A percentile compares a stretch with the other conserved stretches of the same genome.
Conservation (phyloP, 2,329 filamentous ascomycete species). For the Aureobasidium sp. region DNA sequence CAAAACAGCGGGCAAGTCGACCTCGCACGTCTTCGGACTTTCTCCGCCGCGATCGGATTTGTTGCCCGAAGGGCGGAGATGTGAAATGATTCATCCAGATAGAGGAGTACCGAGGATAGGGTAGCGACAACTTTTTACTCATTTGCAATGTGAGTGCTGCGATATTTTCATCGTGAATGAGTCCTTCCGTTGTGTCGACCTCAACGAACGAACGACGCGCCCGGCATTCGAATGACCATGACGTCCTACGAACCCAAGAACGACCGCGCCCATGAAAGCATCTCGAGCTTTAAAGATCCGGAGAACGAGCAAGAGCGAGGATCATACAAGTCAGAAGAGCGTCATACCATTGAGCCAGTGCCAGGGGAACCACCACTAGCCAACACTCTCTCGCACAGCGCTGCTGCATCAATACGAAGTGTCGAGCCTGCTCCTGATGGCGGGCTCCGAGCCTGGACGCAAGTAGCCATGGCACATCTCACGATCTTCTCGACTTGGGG, state of each 20-base stretch:
- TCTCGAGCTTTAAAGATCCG: neutral
- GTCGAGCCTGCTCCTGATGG: slow-evolving; percentile 33
- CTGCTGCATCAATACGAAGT: neutral
- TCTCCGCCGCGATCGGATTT: neutral
- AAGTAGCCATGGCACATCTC: slow-evolving; percentile 30
- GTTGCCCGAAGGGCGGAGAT: slow-evolving; percentile 9
- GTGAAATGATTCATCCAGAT: slow-evolving; percentile 3
- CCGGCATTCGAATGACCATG: neutral
- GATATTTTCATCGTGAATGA: neutral
- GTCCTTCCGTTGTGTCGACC: neutral
- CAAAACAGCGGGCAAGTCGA: neutral
- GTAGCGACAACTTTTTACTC: neutral
- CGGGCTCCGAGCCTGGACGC: slow-evolving; percentile 33
- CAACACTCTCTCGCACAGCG: neutral
- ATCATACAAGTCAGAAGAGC: neutral
- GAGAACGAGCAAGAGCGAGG: neutral
- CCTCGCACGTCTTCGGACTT: neutral
- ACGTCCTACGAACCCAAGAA: slow-evolving; percentile 2
- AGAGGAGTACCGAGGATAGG: slow-evolving; percentile 11
- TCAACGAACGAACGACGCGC: neutral
- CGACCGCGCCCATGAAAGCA: neutral
- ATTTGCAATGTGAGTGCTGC: neutral
- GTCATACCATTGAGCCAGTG: neutral
- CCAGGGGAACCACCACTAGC: neutral
- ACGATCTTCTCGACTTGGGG: slow-evolving; percentile 29